These are phyloP conservation scores for Tylopilus sp. DNA, from an alignment of 1,284 basidiomycete genomes.

Conservation along the genomic window DNA sequence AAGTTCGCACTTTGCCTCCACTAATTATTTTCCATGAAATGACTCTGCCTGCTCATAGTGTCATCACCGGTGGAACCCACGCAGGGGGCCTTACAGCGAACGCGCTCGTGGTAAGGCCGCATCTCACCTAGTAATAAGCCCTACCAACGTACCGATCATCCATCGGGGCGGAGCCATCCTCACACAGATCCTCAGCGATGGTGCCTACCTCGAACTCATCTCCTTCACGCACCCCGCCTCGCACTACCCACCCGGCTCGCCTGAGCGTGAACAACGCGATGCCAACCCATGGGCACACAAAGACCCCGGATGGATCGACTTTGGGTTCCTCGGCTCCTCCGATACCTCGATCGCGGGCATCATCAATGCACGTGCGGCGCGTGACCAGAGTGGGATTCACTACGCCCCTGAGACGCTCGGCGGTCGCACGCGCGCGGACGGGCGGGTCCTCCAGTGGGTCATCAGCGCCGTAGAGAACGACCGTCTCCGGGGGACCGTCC, in stretches of 20 bases:
- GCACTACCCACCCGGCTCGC: conserved; percentile 57
- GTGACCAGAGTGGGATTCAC: conserved; percentile 45
- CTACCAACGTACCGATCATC: not conserved
- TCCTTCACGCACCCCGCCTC: conserved; percentile 62
- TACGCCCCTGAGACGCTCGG: conserved; percentile 56
- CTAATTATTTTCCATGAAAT: conserved; percentile 6
- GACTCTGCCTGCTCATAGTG: conserved; percentile 47
- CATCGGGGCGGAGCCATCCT: too few species aligned
- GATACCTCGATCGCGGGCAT: conserved; percentile 46
- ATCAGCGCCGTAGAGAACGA: conserved; percentile 51
- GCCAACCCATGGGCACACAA: conserved; percentile 60
- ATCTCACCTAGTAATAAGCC: not conserved
- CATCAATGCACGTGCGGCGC: conserved; percentile 58
- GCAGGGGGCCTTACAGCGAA: conserved; percentile 67
- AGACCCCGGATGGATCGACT: conserved; percentile 69
- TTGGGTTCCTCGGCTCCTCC: conserved; percentile 60
- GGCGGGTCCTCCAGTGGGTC: conserved; percentile 62
- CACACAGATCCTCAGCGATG: conserved; percentile 60
- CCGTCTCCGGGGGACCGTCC: conserved; percentile 49
- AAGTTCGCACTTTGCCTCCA: conserved; percentile 58
- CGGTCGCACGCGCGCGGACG: conserved; percentile 61
- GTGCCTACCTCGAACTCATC: conserved; percentile 72
- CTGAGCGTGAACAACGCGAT: conserved; percentile 52
- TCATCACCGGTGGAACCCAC: conserved; percentile 68
- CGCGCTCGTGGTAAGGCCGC: conserved; percentile 59